Conservation (phyloP, 257 asterid species). For the Nyctanthes arbortristis region DNA sequence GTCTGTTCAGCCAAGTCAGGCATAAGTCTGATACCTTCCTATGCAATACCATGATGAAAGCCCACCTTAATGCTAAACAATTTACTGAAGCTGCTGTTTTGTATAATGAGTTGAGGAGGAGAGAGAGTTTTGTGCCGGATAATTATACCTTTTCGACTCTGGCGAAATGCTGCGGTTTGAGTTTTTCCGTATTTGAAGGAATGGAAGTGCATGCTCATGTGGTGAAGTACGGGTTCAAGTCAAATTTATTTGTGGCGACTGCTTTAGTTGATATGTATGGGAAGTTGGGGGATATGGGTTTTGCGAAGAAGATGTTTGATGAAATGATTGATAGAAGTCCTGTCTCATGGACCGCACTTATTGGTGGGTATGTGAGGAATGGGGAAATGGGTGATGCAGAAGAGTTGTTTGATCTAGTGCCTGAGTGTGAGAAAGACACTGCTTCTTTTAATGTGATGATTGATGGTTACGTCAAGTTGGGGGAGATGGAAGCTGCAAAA, state of each 20-base stretch:
- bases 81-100: conserved; percentile 40
- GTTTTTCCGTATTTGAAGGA: conserved; percentile 52
- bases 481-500: conserved; percentile 62
- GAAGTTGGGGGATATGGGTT: conserved; percentile 63
- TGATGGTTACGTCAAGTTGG: conserved; percentile 74
- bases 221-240: conserved; percentile 55
- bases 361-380: conserved; percentile 66
- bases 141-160: conserved; percentile 75
- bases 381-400: conserved; percentile 55
- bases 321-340: conserved; percentile 75
- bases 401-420: conserved; percentile 49
- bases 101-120: conserved; percentile 47
- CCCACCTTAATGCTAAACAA: conserved; percentile 60
- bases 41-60: conserved; percentile 87
- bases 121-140: conserved; percentile 65
- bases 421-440: conserved; percentile 61
- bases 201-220: conserved; percentile 67
- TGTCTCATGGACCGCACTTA: conserved; percentile 88
- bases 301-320: conserved; percentile 62
- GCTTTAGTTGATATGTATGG: conserved; percentile 91
- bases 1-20: conserved; percentile 55
- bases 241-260: conserved; percentile 71
- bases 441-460: conserved; percentile 80
- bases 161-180: conserved; percentile 74
- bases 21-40: conserved; percentile 59